Conservation (phyloP, 257 asterid species). For the Ocimum tenuiflorum region DNA sequence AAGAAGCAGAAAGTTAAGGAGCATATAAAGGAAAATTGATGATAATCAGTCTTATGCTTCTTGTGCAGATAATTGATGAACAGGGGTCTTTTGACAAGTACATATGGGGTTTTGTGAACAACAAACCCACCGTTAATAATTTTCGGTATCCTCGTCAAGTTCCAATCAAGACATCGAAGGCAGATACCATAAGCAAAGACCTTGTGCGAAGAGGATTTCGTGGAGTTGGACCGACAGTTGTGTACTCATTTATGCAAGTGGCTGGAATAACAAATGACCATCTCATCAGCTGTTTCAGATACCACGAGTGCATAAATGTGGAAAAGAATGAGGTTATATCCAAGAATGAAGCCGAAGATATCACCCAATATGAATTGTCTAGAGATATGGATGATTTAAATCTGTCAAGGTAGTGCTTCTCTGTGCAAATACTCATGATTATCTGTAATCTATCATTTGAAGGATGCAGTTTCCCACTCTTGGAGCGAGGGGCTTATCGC, state of each 20-base stretch:
- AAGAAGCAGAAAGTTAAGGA: too few relatives aligned
- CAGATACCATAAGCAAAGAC: constrained; percentile 90
- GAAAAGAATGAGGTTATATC: constrained; percentile 32
- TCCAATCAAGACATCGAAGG: constrained; percentile 85
- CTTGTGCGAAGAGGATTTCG: constrained; percentile 85
- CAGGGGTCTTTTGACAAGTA: constrained; percentile 78
- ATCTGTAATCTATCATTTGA: constrained; percentile 30
- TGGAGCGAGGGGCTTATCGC: constrained; percentile 21
- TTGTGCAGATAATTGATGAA: constrained; percentile 68
- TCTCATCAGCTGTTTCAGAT: constrained; percentile 76
- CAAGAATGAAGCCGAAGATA: constrained; percentile 35
- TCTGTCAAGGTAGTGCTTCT: constrained; percentile 41
- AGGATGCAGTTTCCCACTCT: constrained; percentile 22
- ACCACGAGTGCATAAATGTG: constrained; percentile 47
- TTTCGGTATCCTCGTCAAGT: constrained; percentile 89
- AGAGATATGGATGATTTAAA: constrained; percentile 51
- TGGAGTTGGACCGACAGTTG: constrained; percentile 94
- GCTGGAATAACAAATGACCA: constrained; percentile 94
- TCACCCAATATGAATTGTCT: constrained; percentile 38
- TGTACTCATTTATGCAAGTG: constrained; percentile 95
- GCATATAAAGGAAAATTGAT: too few relatives aligned
- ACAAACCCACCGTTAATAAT: constrained; percentile 59
- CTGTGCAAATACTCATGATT: constrained; percentile 9
- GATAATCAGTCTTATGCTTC: not conserved
- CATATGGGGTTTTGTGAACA: constrained; percentile 78